Evolutionary conservation across 83 land plant species (phyloP).

Genomic region (Picea engelmannii): DNA sequence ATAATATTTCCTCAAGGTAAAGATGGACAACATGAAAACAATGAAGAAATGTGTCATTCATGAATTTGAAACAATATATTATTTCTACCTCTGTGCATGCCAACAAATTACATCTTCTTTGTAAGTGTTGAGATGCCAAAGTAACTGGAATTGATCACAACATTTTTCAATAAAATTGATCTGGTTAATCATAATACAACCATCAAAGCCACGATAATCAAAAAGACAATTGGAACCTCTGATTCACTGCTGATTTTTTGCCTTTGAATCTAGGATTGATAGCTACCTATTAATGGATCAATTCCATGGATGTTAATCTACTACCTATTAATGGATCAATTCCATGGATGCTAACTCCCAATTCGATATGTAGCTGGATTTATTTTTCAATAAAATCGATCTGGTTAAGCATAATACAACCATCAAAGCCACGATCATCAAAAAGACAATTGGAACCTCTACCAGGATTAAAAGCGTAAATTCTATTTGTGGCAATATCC

Average conservation of each 20-base stretch:
- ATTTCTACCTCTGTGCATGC: too few species aligned
- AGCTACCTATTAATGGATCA: too few species aligned
- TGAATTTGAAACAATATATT: too few species aligned
- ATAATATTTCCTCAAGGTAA: too few species aligned
- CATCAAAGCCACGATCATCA: constrained; percentile 75
- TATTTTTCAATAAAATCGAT: constrained; percentile 38
- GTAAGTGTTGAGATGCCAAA: too few species aligned
- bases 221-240: constrained; percentile 85
- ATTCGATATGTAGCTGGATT: constrained; percentile 48
- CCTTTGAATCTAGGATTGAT: too few species aligned
- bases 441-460: constrained; percentile 84
- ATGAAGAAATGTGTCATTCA: too few species aligned
- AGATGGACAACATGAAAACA: too few species aligned
- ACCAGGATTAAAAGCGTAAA: constrained; percentile 47
- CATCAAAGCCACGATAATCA: constrained; percentile 74
- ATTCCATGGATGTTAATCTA: constrained; percentile 55
- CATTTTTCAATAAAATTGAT: constrained; percentile 38
- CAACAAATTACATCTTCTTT: too few species aligned
- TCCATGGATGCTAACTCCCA: constrained; percentile 73
- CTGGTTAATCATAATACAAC: constrained; percentile 58
- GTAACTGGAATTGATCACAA: too few species aligned
- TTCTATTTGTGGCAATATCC: constrained; percentile 46
- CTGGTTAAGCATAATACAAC: constrained; percentile 58
- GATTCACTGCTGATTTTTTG: too few species aligned
- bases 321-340: too few species aligned